phyloP scores from a whole-genome alignment of 306 rosid genomes.

The Prunus fruticosa region DNA sequence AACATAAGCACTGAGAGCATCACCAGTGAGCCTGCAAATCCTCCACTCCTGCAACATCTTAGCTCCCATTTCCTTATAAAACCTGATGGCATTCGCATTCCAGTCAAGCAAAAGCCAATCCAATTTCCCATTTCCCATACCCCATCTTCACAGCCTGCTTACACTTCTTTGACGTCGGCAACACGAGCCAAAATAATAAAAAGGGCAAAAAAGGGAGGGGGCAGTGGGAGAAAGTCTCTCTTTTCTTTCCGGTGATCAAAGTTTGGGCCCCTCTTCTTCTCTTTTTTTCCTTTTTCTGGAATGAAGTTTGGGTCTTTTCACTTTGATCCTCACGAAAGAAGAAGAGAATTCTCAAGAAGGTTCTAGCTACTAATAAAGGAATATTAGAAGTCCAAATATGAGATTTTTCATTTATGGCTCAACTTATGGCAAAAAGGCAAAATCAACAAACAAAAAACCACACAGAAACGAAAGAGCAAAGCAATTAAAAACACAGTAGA shows the following conservation, averaged over 20 bases:
- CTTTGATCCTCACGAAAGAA: background rate
- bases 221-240: no score
- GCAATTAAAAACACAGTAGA: no score
- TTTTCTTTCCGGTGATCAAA: no score
- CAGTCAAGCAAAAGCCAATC: conserved; percentile 84
- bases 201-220: no score
- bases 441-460: no score
- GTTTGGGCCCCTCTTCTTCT: background rate
- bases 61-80: conserved; percentile 85
- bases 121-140: conserved; percentile 76
- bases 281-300: no score
- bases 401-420: no score
- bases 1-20: conserved; percentile 56
- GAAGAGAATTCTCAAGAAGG: background rate
- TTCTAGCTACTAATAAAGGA: background rate
- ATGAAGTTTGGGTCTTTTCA: background rate
- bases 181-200: no score
- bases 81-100: conserved; percentile 67
- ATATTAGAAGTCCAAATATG: no score
- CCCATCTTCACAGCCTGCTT: conserved; percentile 86
- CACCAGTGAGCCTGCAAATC: conserved; percentile 81
- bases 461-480: no score
- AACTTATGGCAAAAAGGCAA: no score
- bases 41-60: conserved; percentile 71
- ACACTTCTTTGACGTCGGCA: no score